A percentile compares a stretch with the other conserved stretches of the same genome.
Conservation (phyloP, 2,329 filamentous ascomycete species). For the Colletotrichum tanaceti region DNA sequence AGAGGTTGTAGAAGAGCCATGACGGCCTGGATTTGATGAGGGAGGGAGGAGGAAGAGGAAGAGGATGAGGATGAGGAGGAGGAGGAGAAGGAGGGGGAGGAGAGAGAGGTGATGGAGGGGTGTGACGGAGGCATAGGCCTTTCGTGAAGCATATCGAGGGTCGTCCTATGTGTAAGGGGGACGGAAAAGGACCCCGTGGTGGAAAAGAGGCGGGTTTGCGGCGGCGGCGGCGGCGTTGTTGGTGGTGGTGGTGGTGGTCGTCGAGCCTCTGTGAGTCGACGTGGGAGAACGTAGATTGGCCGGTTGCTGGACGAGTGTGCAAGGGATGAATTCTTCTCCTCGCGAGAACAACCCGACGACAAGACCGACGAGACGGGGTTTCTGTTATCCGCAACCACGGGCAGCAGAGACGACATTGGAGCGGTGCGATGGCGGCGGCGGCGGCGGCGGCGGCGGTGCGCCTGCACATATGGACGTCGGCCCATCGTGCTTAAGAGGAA, state of each 20-base stretch:
- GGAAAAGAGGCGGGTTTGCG: not conserved
- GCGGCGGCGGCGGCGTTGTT: too few species aligned
- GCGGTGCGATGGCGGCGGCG: slow-evolving; percentile 20
- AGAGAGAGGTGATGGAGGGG: slow-evolving; percentile 8
- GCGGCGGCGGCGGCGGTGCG: slow-evolving; percentile 27
- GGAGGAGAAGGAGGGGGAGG: not conserved
- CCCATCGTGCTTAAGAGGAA: slow-evolving; percentile 30
- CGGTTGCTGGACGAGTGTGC: slow-evolving; percentile 17
- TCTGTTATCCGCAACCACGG: slow-evolving; percentile 19
- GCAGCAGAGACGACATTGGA: not conserved
- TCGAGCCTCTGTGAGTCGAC: not conserved
- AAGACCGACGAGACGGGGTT: slow-evolving; percentile 17
- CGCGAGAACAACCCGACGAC: slow-evolving; percentile 26
- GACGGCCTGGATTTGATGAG: slow-evolving; percentile 20
- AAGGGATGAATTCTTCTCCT: slow-evolving; percentile 34
- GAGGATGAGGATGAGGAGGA: too few species aligned
- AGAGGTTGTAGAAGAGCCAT: slow-evolving; percentile 36
- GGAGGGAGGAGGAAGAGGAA: slow-evolving; percentile 5
- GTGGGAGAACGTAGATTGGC: not conserved
- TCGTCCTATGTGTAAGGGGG: slow-evolving; percentile 7
- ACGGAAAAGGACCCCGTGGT: slow-evolving; percentile 5
- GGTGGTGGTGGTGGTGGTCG: not conserved
- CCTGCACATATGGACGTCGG: slow-evolving; percentile 31
- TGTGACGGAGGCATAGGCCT: slow-evolving; percentile 19
- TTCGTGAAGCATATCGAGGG: slow-evolving; percentile 23